Percentiles rank a stretch among this genome's conserved stretches.
phyloP scores from a whole-genome alignment of 1,139 yeast genomes.

The Scheffersomyces segobiensis region DNA sequence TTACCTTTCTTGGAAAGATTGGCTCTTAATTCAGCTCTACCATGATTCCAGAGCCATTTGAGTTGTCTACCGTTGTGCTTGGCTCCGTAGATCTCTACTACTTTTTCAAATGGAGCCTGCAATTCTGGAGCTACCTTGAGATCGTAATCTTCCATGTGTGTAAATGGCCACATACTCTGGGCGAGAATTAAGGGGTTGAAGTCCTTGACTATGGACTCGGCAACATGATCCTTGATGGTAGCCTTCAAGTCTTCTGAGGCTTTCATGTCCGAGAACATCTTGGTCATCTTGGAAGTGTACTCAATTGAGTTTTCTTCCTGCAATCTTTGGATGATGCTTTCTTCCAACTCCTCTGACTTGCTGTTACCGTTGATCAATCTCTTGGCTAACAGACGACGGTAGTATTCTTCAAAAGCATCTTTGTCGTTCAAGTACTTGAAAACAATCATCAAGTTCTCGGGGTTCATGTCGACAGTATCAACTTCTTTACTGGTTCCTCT shows the following conservation, averaged over 20 bases:
- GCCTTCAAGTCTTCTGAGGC: slow-evolving; percentile 78
- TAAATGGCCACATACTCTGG: slow-evolving; percentile 87
- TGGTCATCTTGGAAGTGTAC: slow-evolving; percentile 89
- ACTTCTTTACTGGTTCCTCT: slow-evolving; percentile 73
- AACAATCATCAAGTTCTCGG: slow-evolving; percentile 81
- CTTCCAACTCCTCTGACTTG: slow-evolving; percentile 83
- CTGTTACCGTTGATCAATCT: slow-evolving; percentile 85
- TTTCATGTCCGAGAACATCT: slow-evolving; percentile 95
- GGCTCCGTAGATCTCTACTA: slow-evolving; percentile 66
- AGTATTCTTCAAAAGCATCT: slow-evolving; percentile 92
- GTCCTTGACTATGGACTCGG: slow-evolving; percentile 48
- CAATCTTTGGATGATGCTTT: slow-evolving; percentile 77
- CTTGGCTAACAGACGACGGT: slow-evolving; percentile 85
- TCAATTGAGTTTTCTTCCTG: slow-evolving; percentile 92
- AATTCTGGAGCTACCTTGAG: slow-evolving; percentile 55
- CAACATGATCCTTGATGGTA: slow-evolving; percentile 57
- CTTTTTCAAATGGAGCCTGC: slow-evolving; percentile 60
- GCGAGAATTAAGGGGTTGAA: slow-evolving; percentile 81
- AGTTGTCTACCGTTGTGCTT: slow-evolving; percentile 88
- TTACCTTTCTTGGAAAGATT: slow-evolving; percentile 79
- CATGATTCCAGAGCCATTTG: slow-evolving; percentile 95
- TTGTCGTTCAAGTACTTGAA: slow-evolving; percentile 90
- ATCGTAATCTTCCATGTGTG: slow-evolving; percentile 43
- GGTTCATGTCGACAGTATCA: slow-evolving; percentile 70
- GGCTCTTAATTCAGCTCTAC: slow-evolving; percentile 92